Base-by-base conservation (phyloP, 495 filamentous ascomycete genomes). In the Patellaria atrata region DNA sequence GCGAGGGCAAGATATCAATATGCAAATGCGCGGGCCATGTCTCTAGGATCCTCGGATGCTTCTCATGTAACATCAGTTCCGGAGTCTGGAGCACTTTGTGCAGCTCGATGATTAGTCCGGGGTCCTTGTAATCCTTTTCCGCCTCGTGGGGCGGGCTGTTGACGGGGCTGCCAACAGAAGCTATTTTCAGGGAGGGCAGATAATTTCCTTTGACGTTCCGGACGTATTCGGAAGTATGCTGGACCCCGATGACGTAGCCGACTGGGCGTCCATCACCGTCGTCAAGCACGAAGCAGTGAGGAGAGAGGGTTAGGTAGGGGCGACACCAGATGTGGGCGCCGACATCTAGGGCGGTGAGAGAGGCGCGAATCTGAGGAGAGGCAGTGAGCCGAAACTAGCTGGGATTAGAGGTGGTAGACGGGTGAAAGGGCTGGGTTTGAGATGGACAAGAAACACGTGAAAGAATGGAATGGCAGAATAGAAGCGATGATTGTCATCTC, bases 1-100 rank as follows among this genome's bases (percentile, higher is more conserved):
- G 38, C 16, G 32, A 28, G 1, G 43, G 43, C 10, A 46, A 16
- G 11, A 46, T 27, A 22, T 46, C 27, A 14, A 46, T 34, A 22
- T 46, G 43, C 11, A 46, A 27, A 33, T 46, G 43, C 6, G 37
- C 43, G 8, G 43, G 38, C 30, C 41, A 46, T 21, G 29, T 11
- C 22, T 21, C 15, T 4, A 46, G 22, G 17, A 46, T 25, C 4
- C 27, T 1, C 14, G 22, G 7, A 1, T 14, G 24, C 6, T 12
- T 12, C 12, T 12, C 19, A 9, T 31, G 23, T 22, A 45, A 23
- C 42, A 40, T 31, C 11, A 14, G 30, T 15, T 40, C 30, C 13
- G 28, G 16, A 6, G 2, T 32, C 28, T 34, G 30, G 24, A 39
- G 27, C n/a, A 22, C 40, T n/a, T 13, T 16, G 16, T 22, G 28